phyloP scores from a whole-genome alignment of 164 flowering plant species.

The Liriodendron chinense region DNA sequence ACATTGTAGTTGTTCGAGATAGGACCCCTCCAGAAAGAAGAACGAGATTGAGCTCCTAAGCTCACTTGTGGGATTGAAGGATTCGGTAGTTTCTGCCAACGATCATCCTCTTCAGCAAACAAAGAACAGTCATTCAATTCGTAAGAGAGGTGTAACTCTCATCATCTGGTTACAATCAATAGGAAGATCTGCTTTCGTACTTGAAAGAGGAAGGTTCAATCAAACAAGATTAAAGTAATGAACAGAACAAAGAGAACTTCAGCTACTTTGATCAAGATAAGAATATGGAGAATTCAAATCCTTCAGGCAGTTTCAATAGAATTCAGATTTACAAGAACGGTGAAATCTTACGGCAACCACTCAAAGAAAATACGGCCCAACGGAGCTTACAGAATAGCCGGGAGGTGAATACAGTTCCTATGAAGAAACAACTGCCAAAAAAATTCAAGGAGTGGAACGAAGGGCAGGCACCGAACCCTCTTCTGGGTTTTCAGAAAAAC shows the following conservation, averaged over 20 bases:
- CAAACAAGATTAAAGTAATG: neutral
- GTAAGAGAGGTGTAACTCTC: constrained; percentile 49
- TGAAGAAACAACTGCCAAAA: constrained; percentile 11
- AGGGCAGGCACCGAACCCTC: constrained; percentile 34
- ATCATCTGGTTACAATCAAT: constrained; percentile 25
- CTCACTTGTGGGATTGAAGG: constrained; percentile 74
- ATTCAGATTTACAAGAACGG: constrained; percentile 1
- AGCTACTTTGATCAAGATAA: neutral
- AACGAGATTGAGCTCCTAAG: constrained; percentile 59
- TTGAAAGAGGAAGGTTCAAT: constrained; percentile 8
- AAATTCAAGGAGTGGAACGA: constrained; percentile 20
- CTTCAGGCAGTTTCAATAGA: neutral
- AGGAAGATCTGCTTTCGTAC: constrained; percentile 23
- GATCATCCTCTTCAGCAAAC: constrained; percentile 25
- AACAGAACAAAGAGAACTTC: constrained; percentile 3
- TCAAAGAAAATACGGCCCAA: constrained; percentile 35
- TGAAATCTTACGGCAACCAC: constrained; percentile 16
- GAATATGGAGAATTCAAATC: constrained; percentile 1
- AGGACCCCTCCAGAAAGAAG: constrained; percentile 62
- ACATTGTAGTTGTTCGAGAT: constrained; percentile 56
- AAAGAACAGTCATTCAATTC: constrained; percentile 23
- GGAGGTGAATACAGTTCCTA: constrained; percentile 21
- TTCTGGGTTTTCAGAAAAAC: constrained; percentile 28
- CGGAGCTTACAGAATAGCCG: neutral
- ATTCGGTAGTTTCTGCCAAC: constrained; percentile 68